These are phyloP conservation scores for Kuraishia hungarica DNA, from an alignment of 805 yeast species.

Conservation along the genomic window DNA sequence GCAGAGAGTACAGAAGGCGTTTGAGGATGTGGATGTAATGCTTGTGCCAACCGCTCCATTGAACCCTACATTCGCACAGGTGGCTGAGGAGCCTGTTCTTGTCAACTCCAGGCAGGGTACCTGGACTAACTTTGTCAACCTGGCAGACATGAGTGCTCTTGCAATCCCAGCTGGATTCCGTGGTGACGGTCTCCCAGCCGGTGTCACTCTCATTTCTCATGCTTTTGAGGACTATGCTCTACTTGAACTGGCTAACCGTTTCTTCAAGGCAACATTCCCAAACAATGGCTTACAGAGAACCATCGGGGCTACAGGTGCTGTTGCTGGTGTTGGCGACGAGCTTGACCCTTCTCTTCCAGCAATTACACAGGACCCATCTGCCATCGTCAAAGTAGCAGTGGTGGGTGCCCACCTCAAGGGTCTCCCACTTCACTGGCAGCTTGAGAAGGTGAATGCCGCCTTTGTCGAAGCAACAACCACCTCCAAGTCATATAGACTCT, in stretches of 20 bases:
- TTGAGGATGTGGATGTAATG: constrained; percentile 61
- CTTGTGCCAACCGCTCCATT: constrained; percentile 93
- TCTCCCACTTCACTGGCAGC: constrained; percentile 89
- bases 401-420: constrained; percentile 95
- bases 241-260: constrained; percentile 71
- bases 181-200: constrained; percentile 81
- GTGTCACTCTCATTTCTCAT: constrained; percentile 76
- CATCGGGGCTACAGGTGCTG: constrained; percentile 34
- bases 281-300: constrained; percentile 32
- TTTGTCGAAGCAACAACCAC: constrained; percentile 62
- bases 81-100: constrained; percentile 67
- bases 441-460: constrained; percentile 73
- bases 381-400: constrained; percentile 69
- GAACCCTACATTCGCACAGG: constrained; percentile 72
- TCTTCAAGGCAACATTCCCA: constrained; percentile 40
- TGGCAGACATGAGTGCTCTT: constrained; percentile 87
- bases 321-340: constrained; percentile 31
- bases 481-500: constrained; percentile 61
- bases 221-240: constrained; percentile 87
- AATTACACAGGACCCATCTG: constrained; percentile 21
- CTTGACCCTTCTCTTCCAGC: constrained; percentile 36
- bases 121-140: constrained; percentile 94
- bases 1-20: constrained; percentile 47
- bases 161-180: constrained; percentile 90
- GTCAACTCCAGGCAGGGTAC: constrained; percentile 92